Evolutionary conservation across 2,329 filamentous ascomycete species (phyloP).

Genomic region (Verticillium klebahnii): DNA sequence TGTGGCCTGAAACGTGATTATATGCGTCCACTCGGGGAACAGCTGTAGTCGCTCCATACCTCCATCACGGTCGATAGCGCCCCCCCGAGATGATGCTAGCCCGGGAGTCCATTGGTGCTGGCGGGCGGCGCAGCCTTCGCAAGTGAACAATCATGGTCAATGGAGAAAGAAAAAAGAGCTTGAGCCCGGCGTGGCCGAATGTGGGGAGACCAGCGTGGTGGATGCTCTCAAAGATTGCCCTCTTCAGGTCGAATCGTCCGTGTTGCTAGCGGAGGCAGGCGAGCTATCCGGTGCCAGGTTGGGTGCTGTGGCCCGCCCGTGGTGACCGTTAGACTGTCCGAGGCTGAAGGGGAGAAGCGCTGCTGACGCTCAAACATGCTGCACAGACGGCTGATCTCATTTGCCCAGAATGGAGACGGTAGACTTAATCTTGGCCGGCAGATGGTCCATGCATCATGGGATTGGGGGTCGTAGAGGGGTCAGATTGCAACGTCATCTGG

Average conservation of each 20-base stretch:
- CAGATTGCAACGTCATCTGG: background rate
- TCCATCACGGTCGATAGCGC: background rate
- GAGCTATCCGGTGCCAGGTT: background rate
- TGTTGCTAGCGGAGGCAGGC: background rate
- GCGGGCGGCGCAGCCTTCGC: background rate
- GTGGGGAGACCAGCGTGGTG: background rate
- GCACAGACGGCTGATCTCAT: background rate
- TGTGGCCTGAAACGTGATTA: background rate
- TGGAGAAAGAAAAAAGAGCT: background rate
- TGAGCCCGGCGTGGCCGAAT: background rate
- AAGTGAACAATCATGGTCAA: background rate
- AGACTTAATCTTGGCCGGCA: background rate
- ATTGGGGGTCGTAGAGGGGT: background rate
- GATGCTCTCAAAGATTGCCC: background rate
- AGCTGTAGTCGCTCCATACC: background rate
- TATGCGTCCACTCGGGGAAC: background rate
- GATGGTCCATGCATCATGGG: background rate
- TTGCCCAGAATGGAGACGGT: background rate
- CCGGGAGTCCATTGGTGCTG: background rate
- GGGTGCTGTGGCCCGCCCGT: no score
- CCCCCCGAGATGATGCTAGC: background rate
- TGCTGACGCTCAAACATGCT: background rate
- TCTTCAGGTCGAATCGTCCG: background rate
- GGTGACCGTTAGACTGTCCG: no score
- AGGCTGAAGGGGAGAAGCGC: background rate